These are phyloP conservation scores for Eustoma russellianum DNA, from an alignment of 257 asterid species.

Conservation along the genomic window DNA sequence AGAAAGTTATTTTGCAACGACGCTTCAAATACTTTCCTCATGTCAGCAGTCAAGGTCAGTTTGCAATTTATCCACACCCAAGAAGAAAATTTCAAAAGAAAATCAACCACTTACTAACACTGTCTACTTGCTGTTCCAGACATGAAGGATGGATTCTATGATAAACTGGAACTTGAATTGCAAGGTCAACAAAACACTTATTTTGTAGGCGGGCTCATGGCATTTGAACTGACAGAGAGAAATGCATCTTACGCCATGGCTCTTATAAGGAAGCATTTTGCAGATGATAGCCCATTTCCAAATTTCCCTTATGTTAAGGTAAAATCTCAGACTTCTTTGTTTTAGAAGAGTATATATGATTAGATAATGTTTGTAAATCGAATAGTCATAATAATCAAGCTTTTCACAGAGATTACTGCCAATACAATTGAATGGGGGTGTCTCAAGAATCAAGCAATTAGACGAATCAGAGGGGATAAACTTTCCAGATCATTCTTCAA, in stretches of 20 bases:
- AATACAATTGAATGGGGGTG: constrained; percentile 17
- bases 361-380: neutral
- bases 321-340: neutral
- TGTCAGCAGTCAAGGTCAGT: constrained; percentile 50
- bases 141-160: constrained; percentile 56
- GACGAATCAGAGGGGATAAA: constrained; percentile 32
- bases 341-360: no score
- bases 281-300: constrained; percentile 31
- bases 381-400: neutral
- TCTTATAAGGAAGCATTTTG: constrained; percentile 50
- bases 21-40: constrained; percentile 68
- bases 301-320: constrained; percentile 59
- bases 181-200: constrained; percentile 62
- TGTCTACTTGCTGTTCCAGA: constrained; percentile 15
- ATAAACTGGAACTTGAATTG: constrained; percentile 42
- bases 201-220: constrained; percentile 64
- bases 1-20: constrained; percentile 34
- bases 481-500: constrained; percentile 37
- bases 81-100: no score
- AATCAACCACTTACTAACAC: neutral
- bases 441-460: constrained; percentile 16
- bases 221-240: constrained; percentile 74
- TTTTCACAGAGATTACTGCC: constrained; percentile 34
- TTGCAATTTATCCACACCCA: no score
- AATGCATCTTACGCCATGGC: constrained; percentile 63